These are phyloP conservation scores for Calonectria naviculata DNA, from an alignment of 2,329 filamentous ascomycete genomes.

Conservation along the genomic window DNA sequence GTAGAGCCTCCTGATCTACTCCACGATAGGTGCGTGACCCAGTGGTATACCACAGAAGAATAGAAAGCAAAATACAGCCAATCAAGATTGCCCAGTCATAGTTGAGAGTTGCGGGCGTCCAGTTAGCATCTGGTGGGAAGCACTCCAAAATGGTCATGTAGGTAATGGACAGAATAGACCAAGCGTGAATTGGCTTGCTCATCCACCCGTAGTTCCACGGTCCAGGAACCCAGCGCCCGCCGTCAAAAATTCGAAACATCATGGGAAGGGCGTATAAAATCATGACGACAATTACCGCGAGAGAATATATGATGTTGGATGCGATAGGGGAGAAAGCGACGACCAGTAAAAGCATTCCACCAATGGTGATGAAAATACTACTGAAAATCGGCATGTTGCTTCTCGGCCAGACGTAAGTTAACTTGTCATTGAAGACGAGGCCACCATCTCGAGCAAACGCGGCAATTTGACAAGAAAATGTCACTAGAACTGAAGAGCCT, in stretches of 20 bases:
- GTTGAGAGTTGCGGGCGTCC: neutral
- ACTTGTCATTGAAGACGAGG: no score
- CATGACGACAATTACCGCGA: neutral
- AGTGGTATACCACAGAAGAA: neutral
- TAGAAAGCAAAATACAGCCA: neutral
- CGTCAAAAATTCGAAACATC: neutral
- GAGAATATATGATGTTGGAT: neutral
- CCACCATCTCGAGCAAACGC: no score
- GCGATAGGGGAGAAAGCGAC: constrained; percentile 27
- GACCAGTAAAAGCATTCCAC: no score
- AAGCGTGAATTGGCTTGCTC: neutral
- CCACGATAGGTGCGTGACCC: neutral
- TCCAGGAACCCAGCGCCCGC: neutral
- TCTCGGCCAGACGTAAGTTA: no score
- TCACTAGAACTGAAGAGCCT: no score
- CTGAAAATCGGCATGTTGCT: no score
- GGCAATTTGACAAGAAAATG: no score
- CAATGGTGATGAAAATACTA: no score
- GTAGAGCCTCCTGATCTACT: neutral
- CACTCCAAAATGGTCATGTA: neutral
- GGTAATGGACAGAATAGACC: neutral
- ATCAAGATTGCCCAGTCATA: neutral
- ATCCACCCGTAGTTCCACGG: neutral
- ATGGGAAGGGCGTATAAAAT: neutral
- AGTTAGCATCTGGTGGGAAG: neutral